A percentile compares a stretch with the other conserved stretches of the same genome.
These are phyloP conservation scores for Ceratocystis papillata DNA, from an alignment of 2,329 filamentous ascomycete species.

Conservation along the genomic window DNA sequence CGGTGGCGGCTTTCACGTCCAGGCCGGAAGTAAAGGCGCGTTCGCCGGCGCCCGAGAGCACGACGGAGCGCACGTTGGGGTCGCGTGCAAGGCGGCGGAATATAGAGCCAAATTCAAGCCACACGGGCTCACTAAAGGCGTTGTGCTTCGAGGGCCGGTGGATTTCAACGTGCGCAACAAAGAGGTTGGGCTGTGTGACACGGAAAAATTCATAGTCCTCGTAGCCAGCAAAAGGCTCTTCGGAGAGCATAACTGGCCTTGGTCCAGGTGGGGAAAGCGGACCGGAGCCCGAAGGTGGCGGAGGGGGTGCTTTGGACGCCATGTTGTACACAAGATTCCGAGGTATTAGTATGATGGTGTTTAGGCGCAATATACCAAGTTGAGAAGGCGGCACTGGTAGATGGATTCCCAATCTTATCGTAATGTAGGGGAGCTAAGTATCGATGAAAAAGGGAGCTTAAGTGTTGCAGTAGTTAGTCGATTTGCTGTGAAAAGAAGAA, in stretches of 20 bases:
- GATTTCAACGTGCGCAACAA: conserved; percentile 85
- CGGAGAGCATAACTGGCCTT: neutral
- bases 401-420: neutral
- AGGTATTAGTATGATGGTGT: neutral
- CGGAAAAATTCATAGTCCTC: conserved; percentile 55
- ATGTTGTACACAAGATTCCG: neutral
- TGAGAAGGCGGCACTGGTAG: neutral
- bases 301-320: conserved; percentile 15
- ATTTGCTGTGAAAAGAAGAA: neutral
- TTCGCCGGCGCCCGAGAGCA: conserved; percentile 72
- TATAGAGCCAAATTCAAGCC: conserved; percentile 64
- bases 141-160: conserved; percentile 81
- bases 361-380: neutral
- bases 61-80: conserved; percentile 60
- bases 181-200: conserved; percentile 57
- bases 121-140: conserved; percentile 75
- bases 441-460: neutral
- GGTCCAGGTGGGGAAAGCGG: conserved; percentile 26
- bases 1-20: conserved; percentile 59
- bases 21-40: conserved; percentile 78
- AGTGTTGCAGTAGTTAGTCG: neutral
- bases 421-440: neutral
- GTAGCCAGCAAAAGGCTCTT: conserved; percentile 33
- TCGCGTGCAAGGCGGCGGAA: conserved; percentile 64
- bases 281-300: neutral